Evolutionary conservation across 2,329 filamentous ascomycete genomes (phyloP), one percentile per base, ranked within the genome.

Genomic region (Chaetomium olivaceum): DNA sequence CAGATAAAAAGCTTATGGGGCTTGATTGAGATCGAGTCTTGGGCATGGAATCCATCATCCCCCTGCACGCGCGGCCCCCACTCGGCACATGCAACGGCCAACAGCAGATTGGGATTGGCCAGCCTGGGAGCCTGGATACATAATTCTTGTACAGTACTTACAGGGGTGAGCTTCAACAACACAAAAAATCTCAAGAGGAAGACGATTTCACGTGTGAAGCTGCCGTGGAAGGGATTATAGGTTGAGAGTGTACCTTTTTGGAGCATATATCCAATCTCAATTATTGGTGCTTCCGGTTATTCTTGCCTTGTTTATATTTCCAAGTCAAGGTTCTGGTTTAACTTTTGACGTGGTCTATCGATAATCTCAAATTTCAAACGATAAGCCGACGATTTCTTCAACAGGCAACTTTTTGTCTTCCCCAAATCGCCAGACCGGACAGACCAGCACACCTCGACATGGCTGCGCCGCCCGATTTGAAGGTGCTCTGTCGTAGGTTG

Each of bases 401-500:
- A 43, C 39, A 43, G 5, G 3, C 39, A 43, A 19, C 6, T 9
- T 55, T 62, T 62, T 27, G 9, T 52, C 33, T 51, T 57, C 29
- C 14, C n/a, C 36, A 33, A 9, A 23, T n/a, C 16, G 9, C 29
- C 27, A 36, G 19, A 48, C 39, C 39, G 5, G 39, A n/a, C 39
- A 43, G 21, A 9, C 27, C 56, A 36, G 5, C 39, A 51, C 19
- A 25, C 19, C n/a, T 16, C 36, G 29, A 16, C 54, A 72, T 72
- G 70, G 62, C 70, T 23, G 66, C 80, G 39, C 83, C 82, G 6
- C 80, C 87, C 50, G 87, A 89, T 71, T 81, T 92, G 19, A 82
- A 85, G 67, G 84, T 88, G 58, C 80, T 92, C 54, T 91, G 87
- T 72, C 86, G 87, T 67, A 87, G 88, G 69, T 82, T 97, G 70